Evolutionary conservation across 768 basidiomycete species (phyloP).

Genomic region (Coprinellus aureogranulatus): DNA sequence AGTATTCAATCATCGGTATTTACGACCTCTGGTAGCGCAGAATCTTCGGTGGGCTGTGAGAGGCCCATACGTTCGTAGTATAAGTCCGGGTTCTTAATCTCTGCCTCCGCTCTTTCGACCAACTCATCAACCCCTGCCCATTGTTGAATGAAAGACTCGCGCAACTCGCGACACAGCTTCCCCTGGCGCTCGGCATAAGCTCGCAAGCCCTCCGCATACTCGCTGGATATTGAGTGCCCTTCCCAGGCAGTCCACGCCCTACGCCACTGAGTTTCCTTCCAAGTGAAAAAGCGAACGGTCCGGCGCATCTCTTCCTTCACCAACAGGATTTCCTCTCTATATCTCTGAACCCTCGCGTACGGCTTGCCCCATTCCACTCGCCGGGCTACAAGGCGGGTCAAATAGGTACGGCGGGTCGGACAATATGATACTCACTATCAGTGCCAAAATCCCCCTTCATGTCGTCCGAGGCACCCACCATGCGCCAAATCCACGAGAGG

Average conservation of each 20-base stretch:
- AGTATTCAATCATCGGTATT: no score
- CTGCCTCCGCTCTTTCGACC: no score
- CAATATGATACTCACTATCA: not conserved
- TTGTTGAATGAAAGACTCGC: no score
- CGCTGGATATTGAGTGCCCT: not conserved
- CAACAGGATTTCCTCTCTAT: constrained; percentile 13
- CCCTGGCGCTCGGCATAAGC: constrained; percentile 11
- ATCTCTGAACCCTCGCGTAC: not conserved
- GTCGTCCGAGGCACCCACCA: no score
- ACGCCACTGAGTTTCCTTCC: constrained; percentile 12
- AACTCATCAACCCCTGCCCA: no score
- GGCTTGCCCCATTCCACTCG: not conserved
- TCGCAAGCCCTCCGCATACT: constrained; percentile 4
- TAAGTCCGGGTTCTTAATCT: no score
- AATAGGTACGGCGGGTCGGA: not conserved
- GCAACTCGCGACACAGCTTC: not conserved
- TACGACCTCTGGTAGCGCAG: no score
- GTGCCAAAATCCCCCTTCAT: not conserved
- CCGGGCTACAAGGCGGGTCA: not conserved
- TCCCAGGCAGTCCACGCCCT: not conserved
- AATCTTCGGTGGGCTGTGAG: no score
- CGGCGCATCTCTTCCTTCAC: constrained; percentile 17
- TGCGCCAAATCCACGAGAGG: no score
- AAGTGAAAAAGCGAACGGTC: constrained; percentile 3
- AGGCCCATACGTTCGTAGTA: no score